Percentiles rank a stretch among this genome's conserved stretches.
Evolutionary conservation across 1,139 yeast species (phyloP).

Genomic region (Hansenula lynferdii): DNA sequence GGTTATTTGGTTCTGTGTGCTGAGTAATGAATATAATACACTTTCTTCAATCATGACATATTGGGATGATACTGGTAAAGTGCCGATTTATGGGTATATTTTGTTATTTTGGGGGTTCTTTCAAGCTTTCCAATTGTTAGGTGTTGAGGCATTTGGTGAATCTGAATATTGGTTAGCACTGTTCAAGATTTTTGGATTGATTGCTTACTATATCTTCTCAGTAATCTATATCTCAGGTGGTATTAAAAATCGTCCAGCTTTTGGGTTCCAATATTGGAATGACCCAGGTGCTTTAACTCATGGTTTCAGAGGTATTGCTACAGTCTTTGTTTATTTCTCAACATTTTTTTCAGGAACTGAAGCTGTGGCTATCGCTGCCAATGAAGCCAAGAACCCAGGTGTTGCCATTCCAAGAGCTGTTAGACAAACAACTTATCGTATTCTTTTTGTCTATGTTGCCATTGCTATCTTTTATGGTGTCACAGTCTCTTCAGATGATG

Average conservation of each 20-base stretch:
- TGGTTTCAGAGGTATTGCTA: conserved; percentile 66
- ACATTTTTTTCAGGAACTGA: conserved; percentile 58
- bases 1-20: conserved; percentile 53
- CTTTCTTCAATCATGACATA: conserved; percentile 46
- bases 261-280: too few species aligned
- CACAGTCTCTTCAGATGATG: conserved; percentile 33
- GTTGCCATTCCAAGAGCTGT: conserved; percentile 55
- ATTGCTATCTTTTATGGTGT: conserved; percentile 39
- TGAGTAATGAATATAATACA: conserved; percentile 54
- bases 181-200: conserved; percentile 43
- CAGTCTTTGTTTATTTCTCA: conserved; percentile 65
- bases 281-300: conserved; percentile 44
- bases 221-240: conserved; percentile 68
- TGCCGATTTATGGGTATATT: conserved; percentile 55
- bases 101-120: conserved; percentile 53
- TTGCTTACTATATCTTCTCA: conserved; percentile 53
- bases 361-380: conserved; percentile 51
- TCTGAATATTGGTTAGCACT: conserved; percentile 55
- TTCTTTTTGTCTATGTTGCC: conserved; percentile 50
- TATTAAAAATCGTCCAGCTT: conserved; percentile 41
- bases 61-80: conserved; percentile 50
- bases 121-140: conserved; percentile 46
- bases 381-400: conserved; percentile 51
- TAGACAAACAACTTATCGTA: conserved; percentile 52
- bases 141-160: conserved; percentile 57